Evolutionary conservation across 345 rosid genomes (phyloP).

Genomic region (Syzygium aqueum): DNA sequence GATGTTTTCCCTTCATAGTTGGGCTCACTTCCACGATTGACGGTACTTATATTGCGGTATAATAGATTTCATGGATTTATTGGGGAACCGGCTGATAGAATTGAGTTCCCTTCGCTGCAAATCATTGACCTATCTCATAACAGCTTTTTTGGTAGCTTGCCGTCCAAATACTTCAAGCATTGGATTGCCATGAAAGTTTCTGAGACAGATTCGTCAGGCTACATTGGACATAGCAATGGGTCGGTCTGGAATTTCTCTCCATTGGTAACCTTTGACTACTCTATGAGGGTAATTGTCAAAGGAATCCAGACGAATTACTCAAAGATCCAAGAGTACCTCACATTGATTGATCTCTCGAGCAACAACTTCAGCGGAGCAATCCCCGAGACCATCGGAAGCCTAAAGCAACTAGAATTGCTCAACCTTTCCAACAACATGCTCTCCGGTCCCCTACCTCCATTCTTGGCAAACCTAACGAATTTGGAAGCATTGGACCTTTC

Average conservation of each 20-base stretch:
- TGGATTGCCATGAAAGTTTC: conserved; percentile 1
- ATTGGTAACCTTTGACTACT: accelerated
- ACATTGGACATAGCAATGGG: not conserved
- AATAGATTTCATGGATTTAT: conserved; percentile 7
- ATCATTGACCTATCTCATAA: not conserved
- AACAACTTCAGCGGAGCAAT: too few species aligned
- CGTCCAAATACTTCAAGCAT: not conserved
- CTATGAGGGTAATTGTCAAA: too few species aligned
- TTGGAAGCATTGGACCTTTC: too few species aligned
- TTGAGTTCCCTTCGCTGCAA: not conserved
- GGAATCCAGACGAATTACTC: too few species aligned
- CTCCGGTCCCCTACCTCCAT: too few species aligned
- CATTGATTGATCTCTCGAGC: too few species aligned
- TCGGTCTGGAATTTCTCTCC: accelerated
- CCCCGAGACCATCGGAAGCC: too few species aligned
- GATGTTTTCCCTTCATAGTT: not conserved
- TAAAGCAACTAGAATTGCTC: too few species aligned
- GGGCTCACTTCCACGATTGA: not conserved
- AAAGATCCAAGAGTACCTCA: too few species aligned
- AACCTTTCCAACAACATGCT: too few species aligned
- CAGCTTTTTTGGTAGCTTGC: not conserved
- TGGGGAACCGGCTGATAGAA: accelerated
- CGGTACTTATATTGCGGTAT: not conserved
- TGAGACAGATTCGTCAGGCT: not conserved
- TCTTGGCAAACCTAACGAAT: too few species aligned